These are phyloP conservation scores for Magnolia officinalis DNA, from an alignment of 164 flowering plant genomes.

Conservation along the genomic window DNA sequence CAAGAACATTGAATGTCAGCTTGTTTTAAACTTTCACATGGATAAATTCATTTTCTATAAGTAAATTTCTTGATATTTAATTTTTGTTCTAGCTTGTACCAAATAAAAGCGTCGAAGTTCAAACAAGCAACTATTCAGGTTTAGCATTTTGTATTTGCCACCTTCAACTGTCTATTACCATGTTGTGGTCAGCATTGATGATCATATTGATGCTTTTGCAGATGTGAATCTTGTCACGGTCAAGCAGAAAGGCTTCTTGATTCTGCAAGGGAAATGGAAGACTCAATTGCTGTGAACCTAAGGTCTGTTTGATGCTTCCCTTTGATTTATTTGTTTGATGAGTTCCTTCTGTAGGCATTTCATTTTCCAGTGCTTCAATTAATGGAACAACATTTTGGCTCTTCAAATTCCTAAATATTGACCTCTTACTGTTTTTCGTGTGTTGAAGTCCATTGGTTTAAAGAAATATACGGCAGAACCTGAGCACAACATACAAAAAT, in stretches of 20 bases:
- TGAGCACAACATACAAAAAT: too few relatives aligned
- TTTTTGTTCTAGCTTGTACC: too few relatives aligned
- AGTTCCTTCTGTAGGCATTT: background rate
- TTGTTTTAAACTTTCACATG: too few relatives aligned
- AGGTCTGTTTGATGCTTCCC: constrained; percentile 33
- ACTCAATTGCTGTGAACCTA: constrained; percentile 91
- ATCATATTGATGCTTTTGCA: constrained; percentile 26
- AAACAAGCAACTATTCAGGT: background rate
- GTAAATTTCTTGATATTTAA: too few relatives aligned
- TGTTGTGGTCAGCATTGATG: background rate
- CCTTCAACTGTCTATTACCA: background rate
- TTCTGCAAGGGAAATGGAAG: constrained; percentile 99
- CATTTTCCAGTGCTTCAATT: background rate
- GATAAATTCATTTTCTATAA: too few relatives aligned
- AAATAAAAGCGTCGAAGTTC: background rate
- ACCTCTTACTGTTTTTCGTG: too few relatives aligned
- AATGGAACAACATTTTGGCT: background rate
- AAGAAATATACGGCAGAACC: too few relatives aligned
- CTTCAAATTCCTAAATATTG: background rate
- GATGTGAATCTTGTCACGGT: constrained; percentile 98
- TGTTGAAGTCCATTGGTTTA: too few relatives aligned
- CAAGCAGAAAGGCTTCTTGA: constrained; percentile 98
- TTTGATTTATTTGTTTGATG: background rate
- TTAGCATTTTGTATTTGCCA: background rate
- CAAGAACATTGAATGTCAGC: too few relatives aligned